Evolutionary conservation across 2,329 filamentous ascomycete genomes (phyloP).

Genomic region (Emergomyces orientalis): DNA sequence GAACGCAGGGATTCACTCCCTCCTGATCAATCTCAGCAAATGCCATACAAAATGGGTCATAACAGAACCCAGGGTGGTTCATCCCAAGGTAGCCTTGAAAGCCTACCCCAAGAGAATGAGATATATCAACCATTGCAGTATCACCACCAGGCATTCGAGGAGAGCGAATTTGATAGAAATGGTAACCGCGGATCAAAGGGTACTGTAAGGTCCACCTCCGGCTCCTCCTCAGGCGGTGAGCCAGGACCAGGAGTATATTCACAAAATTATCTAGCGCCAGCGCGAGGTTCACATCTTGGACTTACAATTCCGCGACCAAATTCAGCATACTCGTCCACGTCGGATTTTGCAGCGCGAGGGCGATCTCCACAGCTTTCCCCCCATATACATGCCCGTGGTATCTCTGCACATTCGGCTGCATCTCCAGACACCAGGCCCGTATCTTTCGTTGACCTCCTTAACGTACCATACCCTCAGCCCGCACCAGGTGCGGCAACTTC

Average conservation of each 20-base stretch:
- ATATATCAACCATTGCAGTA: constrained; percentile 43
- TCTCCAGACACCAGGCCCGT: constrained; percentile 51
- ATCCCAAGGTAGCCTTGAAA: constrained; percentile 31
- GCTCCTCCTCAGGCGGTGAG: constrained; percentile 38
- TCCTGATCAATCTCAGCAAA: constrained; percentile 8
- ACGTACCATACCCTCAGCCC: constrained; percentile 70
- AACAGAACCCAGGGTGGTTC: constrained; percentile 21
- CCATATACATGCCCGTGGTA: constrained; percentile 39
- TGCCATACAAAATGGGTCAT: constrained; percentile 20
- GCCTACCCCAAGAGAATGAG: constrained; percentile 24
- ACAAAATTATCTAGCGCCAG: constrained; percentile 54
- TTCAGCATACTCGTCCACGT: constrained; percentile 66
- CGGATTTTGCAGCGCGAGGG: constrained; percentile 57
- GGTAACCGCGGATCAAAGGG: constrained; percentile 22
- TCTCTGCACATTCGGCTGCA: constrained; percentile 41
- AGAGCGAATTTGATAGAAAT: constrained; percentile 18
- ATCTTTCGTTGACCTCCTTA: constrained; percentile 55
- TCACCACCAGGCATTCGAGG: constrained; percentile 41
- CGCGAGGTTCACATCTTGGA: constrained; percentile 42
- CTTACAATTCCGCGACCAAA: constrained; percentile 58
- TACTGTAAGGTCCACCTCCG: constrained; percentile 22
- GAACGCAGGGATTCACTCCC: constrained; percentile 19
- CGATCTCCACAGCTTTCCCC: constrained; percentile 47
- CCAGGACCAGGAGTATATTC: constrained; percentile 34
- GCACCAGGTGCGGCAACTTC: constrained; percentile 54